These are phyloP conservation scores for Paraphoma sp. DNA, from an alignment of 2,329 filamentous ascomycete genomes.

Conservation along the genomic window DNA sequence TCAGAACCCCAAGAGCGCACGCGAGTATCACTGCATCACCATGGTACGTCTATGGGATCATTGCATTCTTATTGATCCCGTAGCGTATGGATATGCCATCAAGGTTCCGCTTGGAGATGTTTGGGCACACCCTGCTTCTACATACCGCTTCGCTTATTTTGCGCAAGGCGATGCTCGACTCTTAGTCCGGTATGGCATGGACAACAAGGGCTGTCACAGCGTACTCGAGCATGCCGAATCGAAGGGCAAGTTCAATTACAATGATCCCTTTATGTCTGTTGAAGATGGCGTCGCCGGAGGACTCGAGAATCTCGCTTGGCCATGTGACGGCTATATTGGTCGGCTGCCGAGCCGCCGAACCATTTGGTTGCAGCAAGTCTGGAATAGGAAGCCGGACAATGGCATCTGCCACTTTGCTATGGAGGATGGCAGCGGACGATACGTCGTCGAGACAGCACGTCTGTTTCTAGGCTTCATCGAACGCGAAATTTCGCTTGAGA, in stretches of 20 bases:
- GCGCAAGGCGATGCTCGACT: not conserved
- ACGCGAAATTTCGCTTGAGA: not conserved
- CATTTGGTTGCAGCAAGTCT: not conserved
- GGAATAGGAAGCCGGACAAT: not conserved
- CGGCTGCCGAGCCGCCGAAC: not conserved
- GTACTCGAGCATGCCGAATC: not conserved
- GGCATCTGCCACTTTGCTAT: not conserved
- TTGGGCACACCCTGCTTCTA: not conserved
- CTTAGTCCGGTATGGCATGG: not conserved
- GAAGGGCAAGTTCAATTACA: not conserved
- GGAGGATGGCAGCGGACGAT: not conserved
- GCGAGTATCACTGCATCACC: conserved; percentile 1
- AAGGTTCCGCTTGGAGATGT: not conserved
- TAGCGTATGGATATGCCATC: conserved; percentile 1
- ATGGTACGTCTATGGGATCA: not conserved
- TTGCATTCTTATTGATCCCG: conserved; percentile 3
- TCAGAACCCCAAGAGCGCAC: conserved; percentile 1
- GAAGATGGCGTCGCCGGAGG: not conserved
- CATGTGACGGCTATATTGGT: not conserved
- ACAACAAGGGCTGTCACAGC: not conserved
- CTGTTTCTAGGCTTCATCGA: not conserved
- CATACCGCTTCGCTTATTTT: not conserved
- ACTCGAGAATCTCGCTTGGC: not conserved
- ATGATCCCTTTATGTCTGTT: not conserved
- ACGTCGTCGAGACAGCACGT: conserved; percentile 1